These are phyloP conservation scores for Venturia pyrina DNA, from an alignment of 2,329 filamentous ascomycete species.

Conservation along the genomic window DNA sequence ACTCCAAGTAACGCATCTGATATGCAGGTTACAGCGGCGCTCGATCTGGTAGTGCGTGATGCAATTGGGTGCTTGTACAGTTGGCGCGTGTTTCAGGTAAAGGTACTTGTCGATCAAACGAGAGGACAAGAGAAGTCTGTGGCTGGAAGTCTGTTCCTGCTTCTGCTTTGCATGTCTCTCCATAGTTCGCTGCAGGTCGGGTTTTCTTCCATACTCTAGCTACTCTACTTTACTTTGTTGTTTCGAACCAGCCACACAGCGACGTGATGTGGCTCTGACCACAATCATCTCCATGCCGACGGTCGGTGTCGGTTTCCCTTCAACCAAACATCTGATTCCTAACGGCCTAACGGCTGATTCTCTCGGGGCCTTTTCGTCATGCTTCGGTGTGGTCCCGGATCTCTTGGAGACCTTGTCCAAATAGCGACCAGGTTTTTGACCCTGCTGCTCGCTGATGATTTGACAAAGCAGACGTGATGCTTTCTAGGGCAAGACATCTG, in stretches of 20 bases:
- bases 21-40: no score
- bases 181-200: background rate
- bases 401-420: background rate
- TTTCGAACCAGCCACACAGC: background rate
- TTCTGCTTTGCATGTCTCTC: background rate
- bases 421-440: background rate
- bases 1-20: no score
- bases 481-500: background rate
- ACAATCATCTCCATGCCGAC: background rate
- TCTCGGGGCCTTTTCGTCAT: background rate
- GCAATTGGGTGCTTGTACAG: no score
- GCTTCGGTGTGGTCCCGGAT: background rate
- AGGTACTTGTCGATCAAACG: slow-evolving; percentile 6
- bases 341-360: background rate
- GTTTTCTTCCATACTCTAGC: background rate
- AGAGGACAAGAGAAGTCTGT: background rate
- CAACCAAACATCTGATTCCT: background rate
- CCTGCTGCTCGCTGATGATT: background rate
- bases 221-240: no score
- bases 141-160: background rate
- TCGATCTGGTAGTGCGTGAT: no score
- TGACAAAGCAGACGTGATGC: background rate
- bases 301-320: background rate
- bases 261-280: background rate
- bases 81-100: slow-evolving; percentile 8